Evolutionary conservation across 306 rosid genomes (phyloP).

Genomic region (Cucurbita maxima): DNA sequence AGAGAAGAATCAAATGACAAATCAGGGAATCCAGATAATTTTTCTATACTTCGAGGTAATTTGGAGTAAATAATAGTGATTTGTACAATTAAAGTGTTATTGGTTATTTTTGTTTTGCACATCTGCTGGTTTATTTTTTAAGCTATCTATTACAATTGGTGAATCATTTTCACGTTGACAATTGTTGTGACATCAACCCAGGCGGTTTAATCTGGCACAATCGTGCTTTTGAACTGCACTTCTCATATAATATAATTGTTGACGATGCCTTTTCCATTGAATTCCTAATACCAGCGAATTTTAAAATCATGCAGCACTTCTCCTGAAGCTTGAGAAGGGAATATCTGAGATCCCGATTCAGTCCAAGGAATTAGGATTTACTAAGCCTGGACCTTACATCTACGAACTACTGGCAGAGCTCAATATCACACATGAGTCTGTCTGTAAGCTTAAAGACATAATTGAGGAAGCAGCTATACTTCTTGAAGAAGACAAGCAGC

Average conservation of each 20-base stretch:
- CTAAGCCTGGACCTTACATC: slow-evolving; percentile 79
- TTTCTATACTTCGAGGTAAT: slow-evolving; percentile 83
- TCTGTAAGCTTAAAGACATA: slow-evolving; percentile 31
- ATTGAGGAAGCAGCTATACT: slow-evolving; percentile 50
- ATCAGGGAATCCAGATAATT: slow-evolving; percentile 59
- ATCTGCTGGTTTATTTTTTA: background rate
- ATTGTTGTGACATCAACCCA: background rate
- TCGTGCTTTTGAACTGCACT: background rate
- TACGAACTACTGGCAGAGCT: slow-evolving; percentile 69
- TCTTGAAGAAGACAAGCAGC: slow-evolving; percentile 70
- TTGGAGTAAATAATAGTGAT: slow-evolving; percentile 3
- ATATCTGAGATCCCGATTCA: slow-evolving; percentile 75
- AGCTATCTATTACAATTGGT: background rate
- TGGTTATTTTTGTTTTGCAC: background rate
- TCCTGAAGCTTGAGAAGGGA: slow-evolving; percentile 78
- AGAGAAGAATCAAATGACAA: slow-evolving; percentile 62
- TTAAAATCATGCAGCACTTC: slow-evolving; percentile 53
- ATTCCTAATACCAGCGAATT: background rate
- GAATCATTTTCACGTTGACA: background rate
- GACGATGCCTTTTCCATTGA: background rate
- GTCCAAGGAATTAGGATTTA: slow-evolving; percentile 75
- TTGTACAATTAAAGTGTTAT: background rate
- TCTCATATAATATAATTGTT: background rate
- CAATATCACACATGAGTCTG: slow-evolving; percentile 58
- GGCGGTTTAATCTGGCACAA: background rate